A percentile compares a stretch with the other conserved stretches of the same genome.
These are phyloP conservation scores for Amanita phalloides DNA, from an alignment of 768 basidiomycete genomes.

Conservation along the genomic window DNA sequence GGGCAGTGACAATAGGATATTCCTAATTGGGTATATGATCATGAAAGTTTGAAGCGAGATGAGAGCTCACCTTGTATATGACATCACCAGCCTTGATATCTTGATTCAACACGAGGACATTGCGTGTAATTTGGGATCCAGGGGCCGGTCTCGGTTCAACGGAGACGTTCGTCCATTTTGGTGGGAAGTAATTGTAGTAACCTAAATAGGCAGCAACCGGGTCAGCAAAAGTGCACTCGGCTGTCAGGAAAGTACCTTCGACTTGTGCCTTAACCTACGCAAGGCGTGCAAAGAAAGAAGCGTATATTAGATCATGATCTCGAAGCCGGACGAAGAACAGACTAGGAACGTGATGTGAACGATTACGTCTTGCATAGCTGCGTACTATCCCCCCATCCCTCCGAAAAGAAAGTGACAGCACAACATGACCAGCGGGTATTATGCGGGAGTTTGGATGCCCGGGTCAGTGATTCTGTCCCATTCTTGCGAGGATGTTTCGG, in stretches of 20 bases:
- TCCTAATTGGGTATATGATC: constrained; percentile 36
- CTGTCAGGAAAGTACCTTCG: constrained; percentile 51
- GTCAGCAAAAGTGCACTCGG: constrained; percentile 2
- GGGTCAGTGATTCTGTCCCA: constrained; percentile 85
- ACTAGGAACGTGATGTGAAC: constrained; percentile 9
- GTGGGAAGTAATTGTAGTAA: constrained; percentile 74
- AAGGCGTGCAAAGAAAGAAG: constrained; percentile 21
- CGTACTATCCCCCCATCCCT: constrained; percentile 9
- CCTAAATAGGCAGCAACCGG: constrained; percentile 30
- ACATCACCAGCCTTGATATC: constrained; percentile 62
- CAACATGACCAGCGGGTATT: constrained; percentile 9
- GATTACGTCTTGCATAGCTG: neutral
- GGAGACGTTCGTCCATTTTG: constrained; percentile 57
- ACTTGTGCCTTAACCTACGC: constrained; percentile 52
- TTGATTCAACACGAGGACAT: constrained; percentile 51
- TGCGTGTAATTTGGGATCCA: constrained; percentile 27
- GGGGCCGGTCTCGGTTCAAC: constrained; percentile 29
- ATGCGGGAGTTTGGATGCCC: constrained; percentile 40
- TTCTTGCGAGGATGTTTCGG: constrained; percentile 82
- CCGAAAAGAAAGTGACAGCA: constrained; percentile 11
- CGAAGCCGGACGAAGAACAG: constrained; percentile 14
- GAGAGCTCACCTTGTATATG: constrained; percentile 55
- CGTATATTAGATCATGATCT: constrained; percentile 54
- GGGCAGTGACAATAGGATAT: constrained; percentile 55
- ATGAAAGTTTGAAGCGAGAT: neutral